phyloP scores from a whole-genome alignment of 495 filamentous ascomycete genomes.

The Neurospora sp. region DNA sequence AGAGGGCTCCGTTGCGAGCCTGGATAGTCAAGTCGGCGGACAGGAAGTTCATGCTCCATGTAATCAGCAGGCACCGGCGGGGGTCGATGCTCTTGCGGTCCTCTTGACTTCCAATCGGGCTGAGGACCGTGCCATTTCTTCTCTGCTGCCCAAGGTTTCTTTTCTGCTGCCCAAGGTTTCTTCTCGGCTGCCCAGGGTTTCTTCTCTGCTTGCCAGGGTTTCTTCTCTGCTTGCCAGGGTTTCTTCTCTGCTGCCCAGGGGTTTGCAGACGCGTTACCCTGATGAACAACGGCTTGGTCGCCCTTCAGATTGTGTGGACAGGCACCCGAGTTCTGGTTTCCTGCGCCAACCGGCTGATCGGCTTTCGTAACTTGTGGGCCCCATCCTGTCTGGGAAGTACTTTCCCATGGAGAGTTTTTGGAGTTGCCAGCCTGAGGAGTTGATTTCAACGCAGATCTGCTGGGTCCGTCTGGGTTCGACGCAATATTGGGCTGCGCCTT shows the following conservation, averaged over 20 bases:
- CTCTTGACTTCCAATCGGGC: background rate
- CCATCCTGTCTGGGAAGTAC: background rate
- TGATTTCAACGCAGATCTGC: background rate
- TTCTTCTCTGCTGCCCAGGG: background rate
- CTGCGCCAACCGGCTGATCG: background rate
- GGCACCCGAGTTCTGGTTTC: background rate
- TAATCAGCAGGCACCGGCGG: background rate
- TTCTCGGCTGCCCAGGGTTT: background rate
- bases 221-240: background rate
- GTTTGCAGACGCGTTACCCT: background rate
- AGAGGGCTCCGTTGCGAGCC: constrained; percentile 5
- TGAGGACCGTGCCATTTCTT: background rate
- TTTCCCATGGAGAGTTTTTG: background rate
- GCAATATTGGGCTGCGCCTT: background rate
- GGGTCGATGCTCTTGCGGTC: background rate
- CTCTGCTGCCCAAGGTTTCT: background rate
- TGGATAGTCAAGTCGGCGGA: constrained; percentile 1
- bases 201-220: background rate
- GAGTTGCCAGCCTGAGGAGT: background rate
- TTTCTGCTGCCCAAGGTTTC: background rate
- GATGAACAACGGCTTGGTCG: background rate
- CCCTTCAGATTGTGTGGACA: background rate
- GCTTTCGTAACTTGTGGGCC: background rate
- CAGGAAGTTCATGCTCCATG: constrained; percentile 5
- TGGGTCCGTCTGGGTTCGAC: background rate